A percentile compares a stretch with the other conserved stretches of the same genome.
These are phyloP conservation scores for Gossypium stocksii DNA, from an alignment of 345 rosid genomes.

Conservation along the genomic window DNA sequence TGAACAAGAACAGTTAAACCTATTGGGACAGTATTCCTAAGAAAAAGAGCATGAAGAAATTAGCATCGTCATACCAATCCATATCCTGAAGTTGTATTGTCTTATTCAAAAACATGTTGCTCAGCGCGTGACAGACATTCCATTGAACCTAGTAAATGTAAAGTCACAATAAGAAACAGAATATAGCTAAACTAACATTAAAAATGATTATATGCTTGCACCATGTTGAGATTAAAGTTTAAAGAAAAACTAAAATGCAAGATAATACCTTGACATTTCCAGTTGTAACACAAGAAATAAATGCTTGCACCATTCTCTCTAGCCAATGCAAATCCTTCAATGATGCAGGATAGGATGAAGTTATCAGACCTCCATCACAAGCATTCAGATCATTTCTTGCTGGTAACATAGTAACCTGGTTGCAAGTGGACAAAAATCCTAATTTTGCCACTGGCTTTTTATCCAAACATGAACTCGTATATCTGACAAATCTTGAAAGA, in stretches of 20 bases:
- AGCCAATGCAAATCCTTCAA: slow-evolving; percentile 39
- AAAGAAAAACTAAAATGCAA: background rate
- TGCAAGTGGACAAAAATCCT: slow-evolving; percentile 5
- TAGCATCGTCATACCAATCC: slow-evolving; percentile 62
- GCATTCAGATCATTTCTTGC: slow-evolving; percentile 13
- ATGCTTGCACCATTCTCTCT: slow-evolving; percentile 79
- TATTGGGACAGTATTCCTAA: slow-evolving; percentile 3
- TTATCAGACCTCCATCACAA: slow-evolving; percentile 12
- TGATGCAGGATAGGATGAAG: slow-evolving; percentile 23
- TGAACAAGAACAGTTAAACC: background rate
- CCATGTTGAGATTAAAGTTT: background rate
- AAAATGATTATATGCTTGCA: background rate
- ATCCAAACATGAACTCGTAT: slow-evolving; percentile 29
- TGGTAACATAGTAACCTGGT: slow-evolving; percentile 11
- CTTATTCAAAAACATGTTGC: slow-evolving; percentile 77
- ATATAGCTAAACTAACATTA: background rate
- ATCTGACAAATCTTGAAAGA: slow-evolving; percentile 57
- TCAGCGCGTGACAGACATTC: slow-evolving; percentile 92
- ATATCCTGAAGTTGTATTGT: slow-evolving; percentile 65
- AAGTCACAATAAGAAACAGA: slow-evolving; percentile 16
- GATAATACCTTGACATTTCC: slow-evolving; percentile 87
- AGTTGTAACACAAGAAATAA: slow-evolving; percentile 91
- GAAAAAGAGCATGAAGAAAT: slow-evolving; percentile 19
- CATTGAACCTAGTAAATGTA: slow-evolving; percentile 76
- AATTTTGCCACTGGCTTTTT: slow-evolving; percentile 15